Evolutionary conservation across 805 yeast genomes (phyloP).

Genomic region (Wickerhamomyces ciferrii): DNA sequence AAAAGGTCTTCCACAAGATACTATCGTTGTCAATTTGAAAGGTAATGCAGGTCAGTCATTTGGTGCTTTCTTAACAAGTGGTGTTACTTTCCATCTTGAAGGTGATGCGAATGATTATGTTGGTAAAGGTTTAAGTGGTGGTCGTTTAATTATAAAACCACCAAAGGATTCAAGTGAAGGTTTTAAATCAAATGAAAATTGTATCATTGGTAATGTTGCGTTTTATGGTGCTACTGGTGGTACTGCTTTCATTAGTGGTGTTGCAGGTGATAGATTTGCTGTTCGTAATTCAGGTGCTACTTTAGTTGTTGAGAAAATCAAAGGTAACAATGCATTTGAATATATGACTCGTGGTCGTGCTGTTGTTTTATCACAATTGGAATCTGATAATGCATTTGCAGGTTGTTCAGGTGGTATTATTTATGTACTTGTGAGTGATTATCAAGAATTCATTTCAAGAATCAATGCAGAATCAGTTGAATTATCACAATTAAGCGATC

Average conservation of each 20-base stretch:
- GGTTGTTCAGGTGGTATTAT: slow-evolving; percentile 99
- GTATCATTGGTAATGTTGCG: slow-evolving; percentile 95
- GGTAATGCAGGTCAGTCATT: slow-evolving; percentile 99
- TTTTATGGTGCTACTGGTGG: slow-evolving; percentile 98
- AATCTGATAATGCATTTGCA: slow-evolving; percentile 81
- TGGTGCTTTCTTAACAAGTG: slow-evolving; percentile 96
- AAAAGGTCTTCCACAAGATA: slow-evolving; percentile 89
- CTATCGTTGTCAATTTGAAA: slow-evolving; percentile 83
- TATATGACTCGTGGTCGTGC: slow-evolving; percentile 99
- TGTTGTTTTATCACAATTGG: slow-evolving; percentile 85
- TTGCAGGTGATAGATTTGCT: slow-evolving; percentile 97
- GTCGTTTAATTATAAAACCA: slow-evolving; percentile 88
- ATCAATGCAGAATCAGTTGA: slow-evolving; percentile 83
- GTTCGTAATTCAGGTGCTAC: slow-evolving; percentile 98
- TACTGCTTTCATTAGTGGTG: slow-evolving; percentile 88
- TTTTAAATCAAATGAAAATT: slow-evolving; percentile 94
- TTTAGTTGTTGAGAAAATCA: slow-evolving; percentile 88
- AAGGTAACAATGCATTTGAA: slow-evolving; percentile 98
- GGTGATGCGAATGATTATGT: slow-evolving; percentile 99
- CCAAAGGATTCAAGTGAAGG: slow-evolving; percentile 58
- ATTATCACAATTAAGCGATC: slow-evolving; percentile 70
- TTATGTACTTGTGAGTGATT: slow-evolving; percentile 88
- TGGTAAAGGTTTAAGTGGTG: slow-evolving; percentile 96
- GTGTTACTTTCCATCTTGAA: slow-evolving; percentile 89
- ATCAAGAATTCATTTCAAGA: slow-evolving; percentile 76